Percentiles rank a stretch among this genome's conserved stretches.
phyloP scores from a whole-genome alignment of 148 eudicot species.

The Rhododendron simsii region DNA sequence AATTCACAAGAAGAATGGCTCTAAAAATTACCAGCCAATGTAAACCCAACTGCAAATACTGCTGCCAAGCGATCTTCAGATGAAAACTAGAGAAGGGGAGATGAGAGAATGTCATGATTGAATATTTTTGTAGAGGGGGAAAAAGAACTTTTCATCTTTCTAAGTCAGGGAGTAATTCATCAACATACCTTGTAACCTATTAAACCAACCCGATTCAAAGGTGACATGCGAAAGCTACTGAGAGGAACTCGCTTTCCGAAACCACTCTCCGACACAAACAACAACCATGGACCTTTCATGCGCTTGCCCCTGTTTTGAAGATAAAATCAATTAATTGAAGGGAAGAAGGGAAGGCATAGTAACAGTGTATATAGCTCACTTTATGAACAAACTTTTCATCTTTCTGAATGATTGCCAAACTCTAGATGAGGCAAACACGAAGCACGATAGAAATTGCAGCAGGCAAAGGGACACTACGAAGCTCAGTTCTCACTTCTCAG shows the following conservation, averaged over 20 bases:
- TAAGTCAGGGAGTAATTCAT: background rate
- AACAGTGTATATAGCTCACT: background rate
- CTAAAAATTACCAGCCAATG: constrained; percentile 59
- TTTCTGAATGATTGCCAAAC: too few species aligned
- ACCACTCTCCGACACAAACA: constrained; percentile 90
- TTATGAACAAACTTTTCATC: background rate
- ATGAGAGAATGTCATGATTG: background rate
- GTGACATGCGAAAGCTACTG: constrained; percentile 64
- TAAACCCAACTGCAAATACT: constrained; percentile 87
- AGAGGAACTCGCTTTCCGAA: constrained; percentile 92
- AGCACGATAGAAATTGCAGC: background rate
- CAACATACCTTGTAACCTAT: constrained; percentile 78
- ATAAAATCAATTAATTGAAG: background rate
- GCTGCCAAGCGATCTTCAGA: constrained; percentile 87
- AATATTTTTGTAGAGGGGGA: background rate
- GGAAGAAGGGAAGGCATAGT: background rate
- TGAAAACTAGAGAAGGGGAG: constrained; percentile 48
- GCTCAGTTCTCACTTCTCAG: background rate
- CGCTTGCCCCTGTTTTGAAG: constrained; percentile 42
- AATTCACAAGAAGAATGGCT: background rate
- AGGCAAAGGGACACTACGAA: background rate
- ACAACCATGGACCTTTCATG: constrained; percentile 72
- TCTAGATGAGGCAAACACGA: background rate
- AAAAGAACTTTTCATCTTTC: background rate
- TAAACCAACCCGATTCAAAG: constrained; percentile 74